These are phyloP conservation scores for Cladorrhinum sp. DNA, from an alignment of 2,329 filamentous ascomycete genomes.

Conservation along the genomic window DNA sequence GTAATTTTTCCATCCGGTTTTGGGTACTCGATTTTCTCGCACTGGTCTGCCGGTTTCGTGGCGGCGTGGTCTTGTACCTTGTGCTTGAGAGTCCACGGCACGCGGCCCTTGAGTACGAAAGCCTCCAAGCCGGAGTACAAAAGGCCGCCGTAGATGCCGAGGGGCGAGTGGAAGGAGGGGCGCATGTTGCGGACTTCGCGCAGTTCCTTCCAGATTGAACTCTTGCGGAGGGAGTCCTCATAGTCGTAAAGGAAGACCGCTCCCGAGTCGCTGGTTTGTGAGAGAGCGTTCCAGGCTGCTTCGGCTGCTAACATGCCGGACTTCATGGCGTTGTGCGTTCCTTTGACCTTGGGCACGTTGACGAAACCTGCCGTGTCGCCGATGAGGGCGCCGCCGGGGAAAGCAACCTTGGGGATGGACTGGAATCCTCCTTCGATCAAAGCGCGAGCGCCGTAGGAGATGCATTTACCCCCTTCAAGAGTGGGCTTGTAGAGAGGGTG, in stretches of 20 bases:
- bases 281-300: conserved; percentile 76
- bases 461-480: conserved; percentile 94
- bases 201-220: conserved; percentile 89
- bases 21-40: conserved; percentile 87
- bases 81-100: conserved; percentile 91
- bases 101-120: conserved; percentile 77
- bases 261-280: conserved; percentile 50
- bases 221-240: conserved; percentile 81
- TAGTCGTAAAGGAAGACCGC: conserved; percentile 93
- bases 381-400: conserved; percentile 91
- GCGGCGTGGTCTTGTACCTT: conserved; percentile 71
- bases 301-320: conserved; percentile 96
- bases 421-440: conserved; percentile 95
- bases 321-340: conserved; percentile 96
- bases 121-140: conserved; percentile 92
- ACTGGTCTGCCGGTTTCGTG: conserved; percentile 76
- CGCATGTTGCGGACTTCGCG: conserved; percentile 97
- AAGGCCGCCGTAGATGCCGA: conserved; percentile 86
- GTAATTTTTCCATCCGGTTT: conserved; percentile 94
- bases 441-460: conserved; percentile 90
- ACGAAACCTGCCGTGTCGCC: conserved; percentile 95
- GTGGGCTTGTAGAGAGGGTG: conserved; percentile 85
- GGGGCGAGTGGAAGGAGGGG: conserved; percentile 83
- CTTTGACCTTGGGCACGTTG: conserved; percentile 98
- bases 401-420: conserved; percentile 94